These are phyloP conservation scores for Ulmus americana DNA, from an alignment of 331 rosid species.

Conservation along the genomic window DNA sequence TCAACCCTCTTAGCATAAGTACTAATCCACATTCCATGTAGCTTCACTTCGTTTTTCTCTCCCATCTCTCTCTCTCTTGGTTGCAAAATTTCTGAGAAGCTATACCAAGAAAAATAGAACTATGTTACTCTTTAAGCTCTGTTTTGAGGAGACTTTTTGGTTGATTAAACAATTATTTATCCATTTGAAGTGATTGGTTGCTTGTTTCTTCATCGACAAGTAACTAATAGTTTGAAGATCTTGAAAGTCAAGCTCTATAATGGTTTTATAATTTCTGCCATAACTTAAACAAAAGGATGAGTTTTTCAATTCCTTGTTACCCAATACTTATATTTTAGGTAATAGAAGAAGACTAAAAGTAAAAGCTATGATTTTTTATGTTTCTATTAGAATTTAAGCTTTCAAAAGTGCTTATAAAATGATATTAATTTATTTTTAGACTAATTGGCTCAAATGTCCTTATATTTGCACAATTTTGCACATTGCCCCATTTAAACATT, in stretches of 20 bases:
- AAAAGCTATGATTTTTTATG: neutral
- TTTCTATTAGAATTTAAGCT: neutral
- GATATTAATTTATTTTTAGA: neutral
- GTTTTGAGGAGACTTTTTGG: too few species aligned
- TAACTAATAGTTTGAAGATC: neutral
- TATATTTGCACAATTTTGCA: neutral
- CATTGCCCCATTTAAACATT: neutral
- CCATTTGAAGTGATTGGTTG: neutral
- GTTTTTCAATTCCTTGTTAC: neutral
- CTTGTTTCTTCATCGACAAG: neutral
- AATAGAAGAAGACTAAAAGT: neutral
- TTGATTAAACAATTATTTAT: too few species aligned
- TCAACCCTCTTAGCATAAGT: conserved; percentile 19
- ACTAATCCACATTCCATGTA: conserved; percentile 14
- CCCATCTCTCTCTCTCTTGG: conserved; percentile 7
- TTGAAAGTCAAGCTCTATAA: neutral
- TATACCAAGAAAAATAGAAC: too few species aligned
- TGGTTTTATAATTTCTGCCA: neutral
- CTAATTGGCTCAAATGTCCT: neutral
- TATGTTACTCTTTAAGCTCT: too few species aligned
- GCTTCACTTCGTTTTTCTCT: conserved; percentile 6
- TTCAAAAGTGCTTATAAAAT: neutral
- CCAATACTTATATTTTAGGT: neutral
- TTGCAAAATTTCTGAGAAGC: neutral
- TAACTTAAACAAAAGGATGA: neutral